Evolutionary conservation across 176 grass and related monocot species (phyloP).

Genomic region (Oryza australiensis): DNA sequence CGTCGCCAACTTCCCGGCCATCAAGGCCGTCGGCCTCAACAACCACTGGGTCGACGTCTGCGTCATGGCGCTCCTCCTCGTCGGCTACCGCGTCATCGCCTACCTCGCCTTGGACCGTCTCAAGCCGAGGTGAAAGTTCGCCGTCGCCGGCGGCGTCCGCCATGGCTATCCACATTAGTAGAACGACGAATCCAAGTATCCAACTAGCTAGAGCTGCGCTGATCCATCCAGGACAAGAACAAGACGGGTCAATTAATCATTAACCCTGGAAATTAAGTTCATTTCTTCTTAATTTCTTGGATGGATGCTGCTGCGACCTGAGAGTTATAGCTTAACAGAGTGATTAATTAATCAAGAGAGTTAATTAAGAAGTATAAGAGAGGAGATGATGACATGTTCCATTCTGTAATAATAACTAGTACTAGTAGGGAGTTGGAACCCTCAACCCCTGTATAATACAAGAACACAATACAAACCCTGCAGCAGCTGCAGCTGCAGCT

Average conservation of each 20-base stretch:
- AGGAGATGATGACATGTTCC: background rate
- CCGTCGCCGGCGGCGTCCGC: background rate
- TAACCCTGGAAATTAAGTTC: background rate
- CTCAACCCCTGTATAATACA: slow-evolving; percentile 33
- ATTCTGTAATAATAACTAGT: background rate
- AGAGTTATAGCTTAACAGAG: background rate
- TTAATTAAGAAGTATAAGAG: background rate
- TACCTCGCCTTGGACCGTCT: slow-evolving; percentile 81
- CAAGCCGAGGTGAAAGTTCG: slow-evolving; percentile 53
- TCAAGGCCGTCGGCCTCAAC: slow-evolving; percentile 77
- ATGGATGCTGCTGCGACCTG: background rate
- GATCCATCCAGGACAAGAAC: background rate
- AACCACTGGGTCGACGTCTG: slow-evolving; percentile 88
- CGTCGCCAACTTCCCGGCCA: slow-evolving; percentile 73
- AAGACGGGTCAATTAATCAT: background rate
- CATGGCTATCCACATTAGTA: background rate
- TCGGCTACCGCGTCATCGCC: slow-evolving; percentile 88
- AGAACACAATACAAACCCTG: slow-evolving; percentile 7
- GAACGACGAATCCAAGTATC: background rate
- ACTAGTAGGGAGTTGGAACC: background rate
- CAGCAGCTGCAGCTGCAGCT: slow-evolving; percentile 21
- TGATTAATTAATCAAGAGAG: background rate
- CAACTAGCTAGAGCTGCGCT: background rate
- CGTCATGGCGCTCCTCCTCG: slow-evolving; percentile 87
- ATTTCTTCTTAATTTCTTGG: background rate